These are phyloP conservation scores for Selaginella moellendorffii DNA, from an alignment of 75 land plant genomes.

Conservation along the genomic window DNA sequence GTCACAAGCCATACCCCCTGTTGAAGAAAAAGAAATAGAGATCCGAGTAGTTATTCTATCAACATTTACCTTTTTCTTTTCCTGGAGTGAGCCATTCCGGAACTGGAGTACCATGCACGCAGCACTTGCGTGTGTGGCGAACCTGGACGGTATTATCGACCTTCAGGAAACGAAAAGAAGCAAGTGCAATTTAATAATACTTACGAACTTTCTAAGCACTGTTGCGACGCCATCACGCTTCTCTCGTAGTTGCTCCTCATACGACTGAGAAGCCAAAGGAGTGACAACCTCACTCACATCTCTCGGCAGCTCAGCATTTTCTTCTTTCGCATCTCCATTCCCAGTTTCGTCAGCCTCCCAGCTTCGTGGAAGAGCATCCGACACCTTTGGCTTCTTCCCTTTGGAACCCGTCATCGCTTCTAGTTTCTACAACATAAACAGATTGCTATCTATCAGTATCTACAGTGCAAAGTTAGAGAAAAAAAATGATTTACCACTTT, in stretches of 20 bases:
- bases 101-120: conserved; percentile 46
- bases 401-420: conserved; percentile 36
- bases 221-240: conserved; percentile 50
- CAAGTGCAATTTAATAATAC: neutral
- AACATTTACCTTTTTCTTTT: conserved; percentile 54
- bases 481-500: conserved; percentile 37
- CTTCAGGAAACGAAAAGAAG: neutral
- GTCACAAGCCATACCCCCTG: conserved; percentile 88
- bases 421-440: conserved; percentile 34
- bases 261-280: conserved; percentile 73
- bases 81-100: conserved; percentile 87
- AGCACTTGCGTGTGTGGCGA: conserved; percentile 79
- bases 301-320: conserved; percentile 19
- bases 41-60: too few relatives aligned
- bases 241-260: conserved; percentile 53
- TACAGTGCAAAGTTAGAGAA: neutral
- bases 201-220: conserved; percentile 44
- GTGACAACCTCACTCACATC: conserved; percentile 76
- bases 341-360: conserved; percentile 31
- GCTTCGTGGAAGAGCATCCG: conserved; percentile 58
- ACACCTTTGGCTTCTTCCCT: conserved; percentile 50
- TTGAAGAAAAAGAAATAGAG: too few relatives aligned
- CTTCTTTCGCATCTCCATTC: conserved; percentile 11
- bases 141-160: too few relatives aligned
- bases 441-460: too few relatives aligned